phyloP scores from a whole-genome alignment of 441 rosid species.

The Omphalea diandra region DNA sequence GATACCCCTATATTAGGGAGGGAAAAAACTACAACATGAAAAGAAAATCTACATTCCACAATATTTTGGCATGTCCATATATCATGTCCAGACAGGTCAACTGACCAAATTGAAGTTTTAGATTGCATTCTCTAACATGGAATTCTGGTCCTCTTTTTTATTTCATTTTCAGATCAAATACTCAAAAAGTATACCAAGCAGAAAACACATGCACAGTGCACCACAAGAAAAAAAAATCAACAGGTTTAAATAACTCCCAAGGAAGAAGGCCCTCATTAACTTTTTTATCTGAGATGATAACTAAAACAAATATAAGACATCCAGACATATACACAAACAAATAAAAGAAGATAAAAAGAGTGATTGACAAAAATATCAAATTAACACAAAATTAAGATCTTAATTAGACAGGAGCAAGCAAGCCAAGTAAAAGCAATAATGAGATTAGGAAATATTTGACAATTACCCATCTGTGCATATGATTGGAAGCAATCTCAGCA shows the following conservation, averaged over 20 bases:
- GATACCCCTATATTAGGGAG: background rate
- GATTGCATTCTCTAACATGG: background rate
- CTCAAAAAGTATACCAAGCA: too few species aligned
- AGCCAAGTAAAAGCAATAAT: background rate
- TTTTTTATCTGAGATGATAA: background rate
- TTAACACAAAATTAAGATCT: background rate
- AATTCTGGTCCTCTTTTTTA: background rate
- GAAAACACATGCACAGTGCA: background rate
- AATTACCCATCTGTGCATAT: conserved; percentile 77
- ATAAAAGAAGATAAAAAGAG: background rate
- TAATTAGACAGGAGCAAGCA: conserved; percentile 3
- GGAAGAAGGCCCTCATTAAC: background rate
- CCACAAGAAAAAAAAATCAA: background rate
- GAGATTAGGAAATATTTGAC: background rate
- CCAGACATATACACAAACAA: too few species aligned
- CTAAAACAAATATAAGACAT: too few species aligned
- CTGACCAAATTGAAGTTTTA: background rate
- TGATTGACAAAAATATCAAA: background rate
- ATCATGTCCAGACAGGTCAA: background rate
- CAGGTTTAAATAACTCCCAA: background rate
- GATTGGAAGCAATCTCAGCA: conserved; percentile 77
- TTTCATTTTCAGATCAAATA: background rate
- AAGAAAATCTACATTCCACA: background rate
- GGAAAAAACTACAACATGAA: background rate
- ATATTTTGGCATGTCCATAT: background rate